Evolutionary conservation across 129 eudicot genomes (phyloP).

Genomic region (Flaveria trinervia): DNA sequence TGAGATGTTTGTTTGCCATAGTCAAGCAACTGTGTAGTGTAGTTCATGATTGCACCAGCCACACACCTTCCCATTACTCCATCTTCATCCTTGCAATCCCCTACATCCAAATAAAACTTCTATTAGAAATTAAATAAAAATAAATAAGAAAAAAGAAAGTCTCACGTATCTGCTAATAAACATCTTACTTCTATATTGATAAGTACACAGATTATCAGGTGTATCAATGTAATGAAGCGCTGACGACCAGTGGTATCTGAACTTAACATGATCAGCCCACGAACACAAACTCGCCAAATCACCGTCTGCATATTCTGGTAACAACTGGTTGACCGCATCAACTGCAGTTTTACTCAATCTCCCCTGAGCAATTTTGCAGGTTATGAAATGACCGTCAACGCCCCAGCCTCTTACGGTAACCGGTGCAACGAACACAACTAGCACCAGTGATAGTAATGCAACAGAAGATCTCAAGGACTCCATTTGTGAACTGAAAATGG

Average conservation of each 20-base stretch:
- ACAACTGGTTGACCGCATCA: slow-evolving; percentile 53
- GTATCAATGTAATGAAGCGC: slow-evolving; percentile 78
- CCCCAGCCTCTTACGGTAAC: slow-evolving; percentile 64
- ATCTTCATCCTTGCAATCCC: slow-evolving; percentile 93
- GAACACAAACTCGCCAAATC: slow-evolving; percentile 68
- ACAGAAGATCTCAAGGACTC: slow-evolving; percentile 32
- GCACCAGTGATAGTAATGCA: slow-evolving; percentile 21
- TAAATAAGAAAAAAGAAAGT: background rate
- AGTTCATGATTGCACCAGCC: slow-evolving; percentile 87
- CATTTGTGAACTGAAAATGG: slow-evolving; percentile 33
- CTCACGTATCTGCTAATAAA: background rate
- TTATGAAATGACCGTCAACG: slow-evolving; percentile 68
- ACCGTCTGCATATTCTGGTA: slow-evolving; percentile 53
- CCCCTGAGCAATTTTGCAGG: slow-evolving; percentile 73
- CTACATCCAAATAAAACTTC: slow-evolving; percentile 25
- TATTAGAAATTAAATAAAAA: background rate
- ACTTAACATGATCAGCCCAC: slow-evolving; percentile 78
- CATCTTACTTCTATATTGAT: slow-evolving; percentile 55
- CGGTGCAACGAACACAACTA: slow-evolving; percentile 40
- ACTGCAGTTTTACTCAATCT: slow-evolving; percentile 59
- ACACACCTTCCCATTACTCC: slow-evolving; percentile 75
- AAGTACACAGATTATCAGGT: slow-evolving; percentile 80
- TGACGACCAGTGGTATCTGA: slow-evolving; percentile 73
- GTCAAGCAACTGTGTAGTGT: slow-evolving; percentile 76
- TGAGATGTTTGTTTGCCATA: slow-evolving; percentile 54